These are phyloP conservation scores for Astragalus glycyphyllos DNA, from an alignment of 306 rosid species.

Conservation along the genomic window DNA sequence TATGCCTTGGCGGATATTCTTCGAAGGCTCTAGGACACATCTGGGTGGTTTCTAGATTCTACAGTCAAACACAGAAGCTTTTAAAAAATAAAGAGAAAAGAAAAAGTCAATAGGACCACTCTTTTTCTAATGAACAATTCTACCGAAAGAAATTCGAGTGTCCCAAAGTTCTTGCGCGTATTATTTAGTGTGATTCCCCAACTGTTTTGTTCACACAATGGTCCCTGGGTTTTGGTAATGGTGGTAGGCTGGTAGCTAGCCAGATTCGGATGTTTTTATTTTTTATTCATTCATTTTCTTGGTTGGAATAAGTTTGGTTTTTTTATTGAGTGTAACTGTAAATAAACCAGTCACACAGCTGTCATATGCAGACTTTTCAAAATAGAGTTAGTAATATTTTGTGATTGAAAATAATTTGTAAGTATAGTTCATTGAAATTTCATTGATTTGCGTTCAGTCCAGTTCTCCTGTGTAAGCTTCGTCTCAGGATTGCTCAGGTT, in stretches of 20 bases:
- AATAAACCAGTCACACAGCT: no score
- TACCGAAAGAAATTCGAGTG: neutral
- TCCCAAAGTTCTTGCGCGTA: slow-evolving; percentile 18
- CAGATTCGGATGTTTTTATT: neutral
- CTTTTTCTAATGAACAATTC: neutral
- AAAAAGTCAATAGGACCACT: slow-evolving; percentile 20
- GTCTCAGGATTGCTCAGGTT: slow-evolving; percentile 47
- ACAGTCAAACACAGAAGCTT: neutral
- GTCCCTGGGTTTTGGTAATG: neutral
- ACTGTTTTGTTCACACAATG: slow-evolving; percentile 18
- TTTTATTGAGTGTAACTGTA: no score
- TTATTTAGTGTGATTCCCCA: slow-evolving; percentile 16
- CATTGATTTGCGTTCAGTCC: slow-evolving; percentile 17
- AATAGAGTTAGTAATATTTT: neutral
- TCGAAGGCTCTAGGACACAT: slow-evolving; percentile 24
- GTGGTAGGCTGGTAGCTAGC: neutral
- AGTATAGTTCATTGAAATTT: slow-evolving; percentile 11
- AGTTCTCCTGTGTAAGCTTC: slow-evolving; percentile 10
- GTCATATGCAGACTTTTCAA: no score
- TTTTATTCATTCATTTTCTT: neutral
- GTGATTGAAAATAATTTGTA: neutral
- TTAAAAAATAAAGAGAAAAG: neutral
- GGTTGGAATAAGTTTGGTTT: neutral
- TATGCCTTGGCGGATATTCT: slow-evolving; percentile 23
- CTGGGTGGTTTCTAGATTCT: slow-evolving; percentile 9